These are phyloP conservation scores for Mycotypha africana DNA, from an alignment of 371 early-diverging fungal species.

Conservation along the genomic window DNA sequence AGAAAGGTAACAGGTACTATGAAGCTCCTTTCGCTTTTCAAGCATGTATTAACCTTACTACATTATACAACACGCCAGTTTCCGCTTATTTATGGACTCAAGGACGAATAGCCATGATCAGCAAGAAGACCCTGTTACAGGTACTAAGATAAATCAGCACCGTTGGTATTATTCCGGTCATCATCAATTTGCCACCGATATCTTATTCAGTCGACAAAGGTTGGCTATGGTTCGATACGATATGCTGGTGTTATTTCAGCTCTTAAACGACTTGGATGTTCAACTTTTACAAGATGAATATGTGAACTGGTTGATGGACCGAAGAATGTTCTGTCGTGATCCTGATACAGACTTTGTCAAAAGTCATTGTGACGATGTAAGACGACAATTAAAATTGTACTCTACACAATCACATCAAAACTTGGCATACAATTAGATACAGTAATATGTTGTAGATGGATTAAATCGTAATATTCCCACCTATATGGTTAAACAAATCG, in stretches of 20 bases:
- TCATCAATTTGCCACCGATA: constrained; percentile 43
- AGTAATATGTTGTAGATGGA: neutral
- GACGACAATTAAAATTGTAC: constrained; percentile 11
- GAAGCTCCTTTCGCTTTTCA: too few species aligned
- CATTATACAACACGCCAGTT: too few species aligned
- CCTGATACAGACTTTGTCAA: constrained; percentile 9
- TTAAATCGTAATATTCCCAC: neutral
- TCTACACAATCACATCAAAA: neutral
- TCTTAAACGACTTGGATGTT: constrained; percentile 50
- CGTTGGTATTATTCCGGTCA: constrained; percentile 36
- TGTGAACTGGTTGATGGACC: constrained; percentile 57
- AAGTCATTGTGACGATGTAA: constrained; percentile 17
- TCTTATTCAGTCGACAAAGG: constrained; percentile 50
- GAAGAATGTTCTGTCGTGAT: constrained; percentile 33
- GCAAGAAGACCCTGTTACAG: too few species aligned
- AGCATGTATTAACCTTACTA: too few species aligned
- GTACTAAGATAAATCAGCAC: too few species aligned
- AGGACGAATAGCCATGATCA: too few species aligned
- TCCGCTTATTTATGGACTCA: constrained; percentile 17
- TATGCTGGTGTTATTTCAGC: constrained; percentile 48
- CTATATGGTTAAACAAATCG: too few species aligned
- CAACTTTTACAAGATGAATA: constrained; percentile 53
- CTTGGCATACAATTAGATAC: neutral
- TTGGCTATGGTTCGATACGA: constrained; percentile 55
- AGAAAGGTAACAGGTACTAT: constrained; percentile 35